Evolutionary conservation across 352 stramenopile genomes (phyloP), one percentile per base, ranked within the genome.

Genomic region (Globisporangium heterothallicum): DNA sequence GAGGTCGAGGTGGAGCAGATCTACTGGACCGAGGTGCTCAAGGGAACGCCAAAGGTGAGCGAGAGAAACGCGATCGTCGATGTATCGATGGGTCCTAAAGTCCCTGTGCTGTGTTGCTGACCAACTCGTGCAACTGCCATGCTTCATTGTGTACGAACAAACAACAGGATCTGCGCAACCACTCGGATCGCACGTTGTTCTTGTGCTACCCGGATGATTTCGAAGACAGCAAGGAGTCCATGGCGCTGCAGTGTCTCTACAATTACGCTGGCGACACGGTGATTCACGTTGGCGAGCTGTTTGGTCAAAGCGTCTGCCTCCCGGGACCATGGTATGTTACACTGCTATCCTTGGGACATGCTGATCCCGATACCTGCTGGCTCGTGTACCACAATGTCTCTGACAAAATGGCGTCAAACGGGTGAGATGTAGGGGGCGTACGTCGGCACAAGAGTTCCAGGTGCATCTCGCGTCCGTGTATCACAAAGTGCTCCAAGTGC

Each of bases 161-260:
- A n/a, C n/a, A n/a, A n/a, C n/a, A n/a, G 78, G 74, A 75, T 35
- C 70, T 93, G 22, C 74, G 64, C 43, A 76, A 87, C 43, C 75
- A 94, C 63, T 73, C 86, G 3, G 78, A 90, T 27, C 80, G 86
- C 32, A 74, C 88, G 40, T 67, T 98, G 8, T 96, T 98, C 43
- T 60, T 98, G 35, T 98, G 92, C 61, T 98, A 97, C 67, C 89
- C 91, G 2, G 92, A 98, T 58, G 91, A 97, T 62, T 92, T 90
- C 46, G 83, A 94, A 49, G 75, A 90, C 52, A 89, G 79, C 49
- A 71, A 77, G 8, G 75, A 91, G 50, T 96, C 90, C 4, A 94
- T 98, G 86, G 89, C 84, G 32, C 68, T 93, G 59, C 64, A 88
- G 35, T 92, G 88, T 57, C 73, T 98, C 32, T 74, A 92, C 49